phyloP scores from a whole-genome alignment of 306 rosid species.

The Rosa multiflora region DNA sequence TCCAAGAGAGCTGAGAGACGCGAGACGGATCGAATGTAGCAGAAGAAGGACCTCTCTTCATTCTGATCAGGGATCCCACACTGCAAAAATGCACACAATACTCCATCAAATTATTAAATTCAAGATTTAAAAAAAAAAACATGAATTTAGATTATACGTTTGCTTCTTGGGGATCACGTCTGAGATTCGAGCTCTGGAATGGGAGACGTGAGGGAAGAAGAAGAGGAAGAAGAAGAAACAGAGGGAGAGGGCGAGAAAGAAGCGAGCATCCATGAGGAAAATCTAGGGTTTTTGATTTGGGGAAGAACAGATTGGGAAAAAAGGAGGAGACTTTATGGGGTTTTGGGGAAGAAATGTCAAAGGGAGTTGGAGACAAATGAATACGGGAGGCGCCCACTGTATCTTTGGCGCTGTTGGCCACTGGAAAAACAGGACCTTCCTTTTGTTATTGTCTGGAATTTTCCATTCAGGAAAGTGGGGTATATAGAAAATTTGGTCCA shows the following conservation, averaged over 20 bases:
- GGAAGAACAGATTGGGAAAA: not conserved
- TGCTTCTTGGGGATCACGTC: constrained; percentile 29
- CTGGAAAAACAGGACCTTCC: not conserved
- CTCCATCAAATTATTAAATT: not conserved
- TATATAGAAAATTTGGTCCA: not conserved
- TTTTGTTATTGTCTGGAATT: constrained; percentile 12
- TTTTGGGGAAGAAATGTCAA: not conserved
- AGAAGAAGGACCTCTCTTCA: constrained; percentile 40
- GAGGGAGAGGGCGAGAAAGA: constrained; percentile 30
- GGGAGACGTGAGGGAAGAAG: constrained; percentile 42
- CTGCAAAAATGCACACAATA: constrained; percentile 32
- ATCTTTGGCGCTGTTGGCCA: not conserved
- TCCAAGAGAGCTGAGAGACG: constrained; percentile 86
- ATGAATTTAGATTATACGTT: constrained; percentile 31
- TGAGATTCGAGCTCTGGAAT: constrained; percentile 49
- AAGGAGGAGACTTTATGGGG: not conserved
- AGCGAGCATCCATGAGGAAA: constrained; percentile 43
- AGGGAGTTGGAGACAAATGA: not conserved
- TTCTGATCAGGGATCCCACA: constrained; percentile 50
- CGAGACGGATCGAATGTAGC: constrained; percentile 70
- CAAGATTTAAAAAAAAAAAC: not conserved
- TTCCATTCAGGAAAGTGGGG: not conserved
- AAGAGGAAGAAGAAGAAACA: constrained; percentile 35
- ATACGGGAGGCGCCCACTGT: constrained; percentile 5
- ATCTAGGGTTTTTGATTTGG: not conserved